Evolutionary conservation across 768 basidiomycete genomes (phyloP).

Genomic region (Kwoniella bestiolae): DNA sequence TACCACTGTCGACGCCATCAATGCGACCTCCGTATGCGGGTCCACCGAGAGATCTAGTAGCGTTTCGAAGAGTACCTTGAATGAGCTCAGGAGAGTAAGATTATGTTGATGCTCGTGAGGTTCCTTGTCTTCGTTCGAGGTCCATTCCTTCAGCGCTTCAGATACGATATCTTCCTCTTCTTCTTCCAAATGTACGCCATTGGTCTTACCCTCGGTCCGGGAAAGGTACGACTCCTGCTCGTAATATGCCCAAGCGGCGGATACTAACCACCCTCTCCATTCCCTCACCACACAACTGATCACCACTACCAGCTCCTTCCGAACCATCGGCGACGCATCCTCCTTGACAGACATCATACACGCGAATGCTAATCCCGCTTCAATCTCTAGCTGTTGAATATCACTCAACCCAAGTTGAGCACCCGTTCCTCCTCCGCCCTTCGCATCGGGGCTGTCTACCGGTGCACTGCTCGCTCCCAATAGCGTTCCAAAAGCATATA

Average conservation of each 20-base stretch:
- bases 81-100: slow-evolving; percentile 81
- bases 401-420: slow-evolving; percentile 61
- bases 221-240: slow-evolving; percentile 69
- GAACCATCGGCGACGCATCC: slow-evolving; percentile 93
- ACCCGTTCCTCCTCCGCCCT: slow-evolving; percentile 83
- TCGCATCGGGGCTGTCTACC: slow-evolving; percentile 65
- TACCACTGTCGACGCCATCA: slow-evolving; percentile 83
- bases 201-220: slow-evolving; percentile 17
- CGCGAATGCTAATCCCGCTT: slow-evolving; percentile 87
- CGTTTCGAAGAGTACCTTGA: slow-evolving; percentile 88
- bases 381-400: slow-evolving; percentile 64
- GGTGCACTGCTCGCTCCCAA: slow-evolving; percentile 75
- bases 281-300: slow-evolving; percentile 93
- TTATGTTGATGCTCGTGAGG: slow-evolving; percentile 74
- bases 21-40: slow-evolving; percentile 88
- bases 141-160: slow-evolving; percentile 29
- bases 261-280: slow-evolving; percentile 93
- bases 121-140: slow-evolving; percentile 60
- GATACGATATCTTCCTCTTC: slow-evolving; percentile 22
- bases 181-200: neutral
- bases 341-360: slow-evolving; percentile 86
- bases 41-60: slow-evolving; percentile 90
- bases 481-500: slow-evolving; percentile 91
- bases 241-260: slow-evolving; percentile 96
- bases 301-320: slow-evolving; percentile 89